Evolutionary conservation across 2,329 filamentous ascomycete genomes (phyloP).

Genomic region (Geosmithia morbida): DNA sequence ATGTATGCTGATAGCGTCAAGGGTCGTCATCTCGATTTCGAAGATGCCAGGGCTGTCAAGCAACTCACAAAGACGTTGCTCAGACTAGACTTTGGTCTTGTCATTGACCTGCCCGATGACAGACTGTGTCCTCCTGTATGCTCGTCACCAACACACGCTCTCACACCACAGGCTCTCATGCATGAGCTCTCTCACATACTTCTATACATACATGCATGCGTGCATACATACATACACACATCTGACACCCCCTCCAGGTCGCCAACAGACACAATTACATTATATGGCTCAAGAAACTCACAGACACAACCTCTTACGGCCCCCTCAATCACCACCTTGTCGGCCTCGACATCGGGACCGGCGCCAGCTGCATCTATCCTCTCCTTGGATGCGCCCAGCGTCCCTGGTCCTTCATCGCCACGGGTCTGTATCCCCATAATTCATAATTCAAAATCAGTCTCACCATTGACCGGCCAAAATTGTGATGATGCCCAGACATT

Average conservation of each 20-base stretch:
- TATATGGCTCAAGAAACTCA: slow-evolving; percentile 68
- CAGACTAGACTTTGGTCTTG: slow-evolving; percentile 57
- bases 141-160: no score
- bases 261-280: slow-evolving; percentile 74
- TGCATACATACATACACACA: no score
- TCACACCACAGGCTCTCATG: no score
- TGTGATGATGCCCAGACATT: slow-evolving; percentile 39
- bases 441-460: not conserved
- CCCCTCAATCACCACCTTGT: slow-evolving; percentile 32
- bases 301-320: slow-evolving; percentile 55
- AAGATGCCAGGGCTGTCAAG: slow-evolving; percentile 60
- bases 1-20: slow-evolving; percentile 9
- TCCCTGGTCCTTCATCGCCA: slow-evolving; percentile 61
- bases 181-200: not conserved
- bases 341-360: slow-evolving; percentile 80
- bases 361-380: slow-evolving; percentile 83
- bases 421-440: slow-evolving; percentile 19
- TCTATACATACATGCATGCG: no score
- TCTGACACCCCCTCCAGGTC: slow-evolving; percentile 16
- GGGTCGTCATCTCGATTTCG: slow-evolving; percentile 57
- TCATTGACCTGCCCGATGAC: slow-evolving; percentile 57
- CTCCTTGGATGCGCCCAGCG: slow-evolving; percentile 61
- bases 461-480: not conserved
- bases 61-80: slow-evolving; percentile 72
- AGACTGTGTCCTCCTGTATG: slow-evolving; percentile 74